phyloP scores from a whole-genome alignment of 73 alveolate species.

The Chromera velia region DNA sequence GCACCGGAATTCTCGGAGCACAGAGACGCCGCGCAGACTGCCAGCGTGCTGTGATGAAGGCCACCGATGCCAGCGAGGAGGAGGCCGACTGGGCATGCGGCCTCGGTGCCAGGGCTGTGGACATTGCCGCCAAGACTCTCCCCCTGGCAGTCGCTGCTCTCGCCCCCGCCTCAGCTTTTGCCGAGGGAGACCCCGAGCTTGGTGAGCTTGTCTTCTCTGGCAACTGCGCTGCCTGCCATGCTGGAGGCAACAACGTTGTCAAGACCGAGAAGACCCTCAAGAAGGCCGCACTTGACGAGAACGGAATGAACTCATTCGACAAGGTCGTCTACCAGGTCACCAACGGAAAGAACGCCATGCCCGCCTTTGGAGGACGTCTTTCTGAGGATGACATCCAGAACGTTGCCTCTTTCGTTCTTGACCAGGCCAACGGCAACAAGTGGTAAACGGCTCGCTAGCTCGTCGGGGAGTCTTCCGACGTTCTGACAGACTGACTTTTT shows the following conservation, averaged over 20 bases:
- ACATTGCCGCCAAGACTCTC: conserved; percentile 19
- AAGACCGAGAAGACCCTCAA: conserved; percentile 39
- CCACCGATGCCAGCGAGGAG: too few species aligned
- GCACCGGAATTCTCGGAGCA: too few species aligned
- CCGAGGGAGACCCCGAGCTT: conserved; percentile 21
- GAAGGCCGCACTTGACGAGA: conserved; percentile 28
- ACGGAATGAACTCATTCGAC: conserved; percentile 22
- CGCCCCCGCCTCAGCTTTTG: conserved; percentile 12
- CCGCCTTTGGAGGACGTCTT: conserved; percentile 37
- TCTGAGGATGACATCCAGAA: conserved; percentile 38
- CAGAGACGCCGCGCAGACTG: too few species aligned
- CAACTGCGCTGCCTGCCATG: conserved; percentile 46
- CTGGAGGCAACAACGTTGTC: conserved; percentile 46
- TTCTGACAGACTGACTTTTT: too few species aligned
- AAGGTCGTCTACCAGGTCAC: conserved; percentile 28
- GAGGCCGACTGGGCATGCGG: too few species aligned
- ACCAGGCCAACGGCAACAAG: conserved; percentile 34
- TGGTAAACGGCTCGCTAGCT: conserved; percentile 1
- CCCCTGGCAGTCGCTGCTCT: conserved; percentile 16
- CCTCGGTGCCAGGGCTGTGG: too few species aligned
- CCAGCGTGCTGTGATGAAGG: too few species aligned
- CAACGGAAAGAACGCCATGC: conserved; percentile 41
- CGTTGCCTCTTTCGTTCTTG: conserved; percentile 37
- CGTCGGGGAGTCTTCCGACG: not conserved
- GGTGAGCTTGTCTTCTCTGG: conserved; percentile 31